These are phyloP conservation scores for Castanospermum australe DNA, from an alignment of 306 rosid species.

Conservation along the genomic window DNA sequence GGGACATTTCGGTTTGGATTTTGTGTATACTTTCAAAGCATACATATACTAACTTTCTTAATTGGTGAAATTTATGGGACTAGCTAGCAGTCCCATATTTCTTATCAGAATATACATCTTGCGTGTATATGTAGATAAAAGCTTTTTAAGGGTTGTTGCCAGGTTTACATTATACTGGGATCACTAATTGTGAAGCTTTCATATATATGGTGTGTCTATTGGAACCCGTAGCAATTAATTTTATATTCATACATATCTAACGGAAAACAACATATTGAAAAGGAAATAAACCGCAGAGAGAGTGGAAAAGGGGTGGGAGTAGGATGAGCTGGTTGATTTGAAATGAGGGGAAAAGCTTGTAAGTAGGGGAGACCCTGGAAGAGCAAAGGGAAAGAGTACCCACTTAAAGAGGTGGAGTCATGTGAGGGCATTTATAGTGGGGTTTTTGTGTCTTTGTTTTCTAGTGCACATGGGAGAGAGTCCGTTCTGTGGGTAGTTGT, in stretches of 20 bases:
- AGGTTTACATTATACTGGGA: neutral
- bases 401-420: constrained; percentile 42
- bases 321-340: constrained; percentile 64
- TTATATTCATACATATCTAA: neutral
- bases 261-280: neutral
- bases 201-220: neutral
- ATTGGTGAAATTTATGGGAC: neutral
- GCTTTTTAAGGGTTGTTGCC: neutral
- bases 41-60: neutral
- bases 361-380: constrained; percentile 32
- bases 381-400: constrained; percentile 39
- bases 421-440: constrained; percentile 78
- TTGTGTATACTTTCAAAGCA: neutral
- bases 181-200: neutral
- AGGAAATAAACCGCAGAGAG: neutral
- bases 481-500: constrained; percentile 40
- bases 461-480: constrained; percentile 68
- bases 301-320: neutral
- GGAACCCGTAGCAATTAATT: neutral
- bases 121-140: neutral
- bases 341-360: constrained; percentile 32
- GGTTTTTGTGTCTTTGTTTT: constrained; percentile 53
- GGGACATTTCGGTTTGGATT: constrained; percentile 11
- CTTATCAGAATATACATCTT: neutral
- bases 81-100: neutral